These are phyloP conservation scores for Cystobasidium ongulense DNA, from an alignment of 768 basidiomycete species.

Conservation along the genomic window DNA sequence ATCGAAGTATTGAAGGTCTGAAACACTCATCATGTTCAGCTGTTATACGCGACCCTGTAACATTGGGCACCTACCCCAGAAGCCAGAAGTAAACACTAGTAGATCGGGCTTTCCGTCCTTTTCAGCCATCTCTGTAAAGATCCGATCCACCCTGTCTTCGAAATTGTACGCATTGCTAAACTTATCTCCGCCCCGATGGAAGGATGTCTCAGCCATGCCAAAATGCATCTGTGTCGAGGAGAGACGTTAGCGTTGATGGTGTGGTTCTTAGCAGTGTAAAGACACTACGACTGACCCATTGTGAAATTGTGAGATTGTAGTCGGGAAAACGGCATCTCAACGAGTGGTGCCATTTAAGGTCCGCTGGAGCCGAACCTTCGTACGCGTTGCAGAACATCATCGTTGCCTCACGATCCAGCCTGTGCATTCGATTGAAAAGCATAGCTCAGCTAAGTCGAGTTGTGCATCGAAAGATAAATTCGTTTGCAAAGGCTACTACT, in stretches of 20 bases:
- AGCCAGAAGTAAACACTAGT: conserved; percentile 16
- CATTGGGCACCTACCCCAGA: conserved; percentile 11
- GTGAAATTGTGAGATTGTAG: conserved; percentile 17
- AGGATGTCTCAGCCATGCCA: not conserved
- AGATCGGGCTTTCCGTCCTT: conserved; percentile 15
- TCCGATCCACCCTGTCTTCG: conserved; percentile 6
- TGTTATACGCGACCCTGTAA: not conserved
- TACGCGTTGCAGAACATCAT: conserved; percentile 22
- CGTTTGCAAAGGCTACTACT: not conserved
- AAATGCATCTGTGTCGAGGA: conserved; percentile 13
- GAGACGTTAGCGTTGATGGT: too few relatives aligned
- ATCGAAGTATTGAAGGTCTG: conserved; percentile 5
- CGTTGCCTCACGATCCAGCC: conserved; percentile 8
- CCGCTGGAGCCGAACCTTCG: not conserved
- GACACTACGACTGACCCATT: not conserved
- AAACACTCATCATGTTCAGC: not conserved
- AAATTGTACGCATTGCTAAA: not conserved
- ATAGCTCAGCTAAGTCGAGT: not conserved
- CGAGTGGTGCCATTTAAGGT: conserved; percentile 9
- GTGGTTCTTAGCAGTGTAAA: too few relatives aligned
- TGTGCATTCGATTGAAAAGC: not conserved
- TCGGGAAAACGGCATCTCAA: not conserved
- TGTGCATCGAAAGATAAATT: not conserved
- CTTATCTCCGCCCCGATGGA: not conserved
- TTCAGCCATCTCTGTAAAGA: conserved; percentile 4